A percentile compares a stretch with the other conserved stretches of the same genome.
Evolutionary conservation across 1,284 basidiomycete genomes (phyloP).

Genomic region (Rhodotorula sp.): DNA sequence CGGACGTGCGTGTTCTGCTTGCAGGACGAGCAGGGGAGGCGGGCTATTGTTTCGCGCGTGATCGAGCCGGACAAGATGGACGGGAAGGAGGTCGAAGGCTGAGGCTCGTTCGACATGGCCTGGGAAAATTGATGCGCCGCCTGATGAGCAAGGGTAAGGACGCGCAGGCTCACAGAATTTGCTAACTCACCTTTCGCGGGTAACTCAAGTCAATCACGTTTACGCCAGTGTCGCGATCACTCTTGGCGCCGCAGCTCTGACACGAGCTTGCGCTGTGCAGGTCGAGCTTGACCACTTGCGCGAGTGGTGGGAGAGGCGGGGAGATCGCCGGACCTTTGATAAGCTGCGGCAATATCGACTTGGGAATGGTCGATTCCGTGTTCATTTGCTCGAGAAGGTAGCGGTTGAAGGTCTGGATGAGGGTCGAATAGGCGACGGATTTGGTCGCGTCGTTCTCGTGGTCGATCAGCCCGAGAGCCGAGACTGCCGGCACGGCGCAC

Average conservation of each 20-base stretch:
- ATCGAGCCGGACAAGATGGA: conserved; percentile 73
- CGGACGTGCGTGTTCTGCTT: conserved; percentile 71
- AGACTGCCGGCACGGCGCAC: conserved; percentile 54
- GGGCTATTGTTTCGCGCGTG: conserved; percentile 74
- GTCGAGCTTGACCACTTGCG: conserved; percentile 75
- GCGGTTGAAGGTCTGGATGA: conserved; percentile 92
- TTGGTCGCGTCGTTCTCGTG: conserved; percentile 72
- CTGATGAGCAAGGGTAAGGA: too few relatives aligned
- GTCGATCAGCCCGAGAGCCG: conserved; percentile 85
- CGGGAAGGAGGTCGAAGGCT: conserved; percentile 60
- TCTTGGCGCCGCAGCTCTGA: conserved; percentile 65
- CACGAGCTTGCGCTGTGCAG: conserved; percentile 74
- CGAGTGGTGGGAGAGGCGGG: conserved; percentile 52
- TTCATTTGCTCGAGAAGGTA: conserved; percentile 81
- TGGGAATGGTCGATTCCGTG: conserved; percentile 54
- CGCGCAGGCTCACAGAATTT: too few relatives aligned
- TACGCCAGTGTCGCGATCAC: conserved; percentile 69
- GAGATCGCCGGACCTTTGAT: background rate
- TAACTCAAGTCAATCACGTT: conserved; percentile 87
- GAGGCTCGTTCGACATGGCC: conserved; percentile 57
- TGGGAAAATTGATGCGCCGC: conserved; percentile 22
- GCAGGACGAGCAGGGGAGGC: conserved; percentile 80
- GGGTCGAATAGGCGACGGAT: conserved; percentile 67
- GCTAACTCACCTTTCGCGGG: conserved; percentile 65
- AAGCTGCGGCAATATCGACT: background rate